A percentile compares a stretch with the other conserved stretches of the same genome.
Conservation (phyloP, 2,329 filamentous ascomycete genomes). For the Purpureocillium takamizusanense region DNA sequence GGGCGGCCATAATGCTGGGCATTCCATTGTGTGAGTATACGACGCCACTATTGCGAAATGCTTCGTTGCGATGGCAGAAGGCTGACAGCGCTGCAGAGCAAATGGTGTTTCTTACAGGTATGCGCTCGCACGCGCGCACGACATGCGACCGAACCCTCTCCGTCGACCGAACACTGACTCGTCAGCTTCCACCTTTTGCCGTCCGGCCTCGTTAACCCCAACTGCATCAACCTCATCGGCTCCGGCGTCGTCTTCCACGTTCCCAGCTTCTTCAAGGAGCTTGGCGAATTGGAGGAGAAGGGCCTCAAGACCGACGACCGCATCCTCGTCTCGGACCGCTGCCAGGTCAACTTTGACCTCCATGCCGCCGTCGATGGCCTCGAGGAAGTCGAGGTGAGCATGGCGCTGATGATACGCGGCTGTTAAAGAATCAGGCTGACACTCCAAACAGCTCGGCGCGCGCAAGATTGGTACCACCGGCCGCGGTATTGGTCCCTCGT, state of each 20-base stretch:
- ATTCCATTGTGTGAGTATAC: slow-evolving; percentile 11
- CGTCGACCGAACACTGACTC: slow-evolving; percentile 11
- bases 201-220: slow-evolving; percentile 63
- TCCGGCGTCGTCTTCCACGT: slow-evolving; percentile 58
- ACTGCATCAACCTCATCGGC: slow-evolving; percentile 63
- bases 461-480: slow-evolving; percentile 26
- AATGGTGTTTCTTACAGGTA: slow-evolving; percentile 28
- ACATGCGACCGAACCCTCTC: background rate
- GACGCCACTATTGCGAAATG: background rate
- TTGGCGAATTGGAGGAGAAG: slow-evolving; percentile 26
- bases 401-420: background rate
- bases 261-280: slow-evolving; percentile 31
- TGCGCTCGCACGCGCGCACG: slow-evolving; percentile 7
- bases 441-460: slow-evolving; percentile 5
- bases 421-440: background rate
- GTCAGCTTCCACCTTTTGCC: slow-evolving; percentile 53
- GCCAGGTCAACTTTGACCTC: slow-evolving; percentile 55
- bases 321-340: slow-evolving; percentile 55
- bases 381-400: slow-evolving; percentile 46
- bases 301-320: slow-evolving; percentile 22
- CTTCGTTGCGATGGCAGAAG: background rate
- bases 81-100: slow-evolving; percentile 6
- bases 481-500: slow-evolving; percentile 17
- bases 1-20: slow-evolving; percentile 21
- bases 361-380: slow-evolving; percentile 62